Evolutionary conservation across 805 yeast genomes (phyloP).

Genomic region (Cyberlindnera nakhonratchasimensis): DNA sequence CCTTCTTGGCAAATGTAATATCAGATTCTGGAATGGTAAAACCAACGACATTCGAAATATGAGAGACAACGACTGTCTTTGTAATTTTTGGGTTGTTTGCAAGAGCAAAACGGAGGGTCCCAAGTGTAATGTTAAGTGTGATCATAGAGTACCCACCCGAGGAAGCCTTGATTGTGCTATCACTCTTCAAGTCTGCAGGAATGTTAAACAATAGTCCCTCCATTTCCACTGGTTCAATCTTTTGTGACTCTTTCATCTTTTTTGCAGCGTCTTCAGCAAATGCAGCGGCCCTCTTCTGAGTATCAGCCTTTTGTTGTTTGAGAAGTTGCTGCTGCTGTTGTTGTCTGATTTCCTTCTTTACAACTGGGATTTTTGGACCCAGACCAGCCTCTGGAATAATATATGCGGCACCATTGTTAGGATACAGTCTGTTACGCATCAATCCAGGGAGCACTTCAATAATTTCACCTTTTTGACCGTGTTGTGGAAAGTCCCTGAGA

Average conservation of each 20-base stretch:
- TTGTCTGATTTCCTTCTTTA: slow-evolving; percentile 19
- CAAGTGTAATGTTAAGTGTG: slow-evolving; percentile 21
- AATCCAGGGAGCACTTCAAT: slow-evolving; percentile 71
- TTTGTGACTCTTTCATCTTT: slow-evolving; percentile 2
- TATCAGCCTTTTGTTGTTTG: slow-evolving; percentile 3
- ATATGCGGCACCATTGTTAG: slow-evolving; percentile 71
- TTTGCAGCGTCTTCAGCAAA: slow-evolving; percentile 3
- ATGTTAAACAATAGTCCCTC: slow-evolving; percentile 23
- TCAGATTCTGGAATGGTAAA: slow-evolving; percentile 22
- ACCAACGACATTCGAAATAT: slow-evolving; percentile 14
- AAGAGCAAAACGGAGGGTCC: slow-evolving; percentile 10
- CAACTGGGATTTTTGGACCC: slow-evolving; percentile 29
- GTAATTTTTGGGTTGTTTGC: slow-evolving; percentile 8
- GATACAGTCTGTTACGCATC: slow-evolving; percentile 78
- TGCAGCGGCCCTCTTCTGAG: slow-evolving; percentile 5
- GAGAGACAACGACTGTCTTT: slow-evolving; percentile 11
- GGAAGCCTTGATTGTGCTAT: slow-evolving; percentile 10
- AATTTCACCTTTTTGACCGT: slow-evolving; percentile 72
- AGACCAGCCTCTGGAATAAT: slow-evolving; percentile 34
- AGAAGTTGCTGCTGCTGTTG: slow-evolving; percentile 12
- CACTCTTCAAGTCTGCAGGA: slow-evolving; percentile 10
- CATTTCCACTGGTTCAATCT: slow-evolving; percentile 17
- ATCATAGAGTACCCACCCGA: slow-evolving; percentile 22
- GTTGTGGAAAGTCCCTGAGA: slow-evolving; percentile 57
- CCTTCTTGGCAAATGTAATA: slow-evolving; percentile 8